Evolutionary conservation across 306 rosid species (phyloP).

Genomic region (Lathyrus oleraceus): DNA sequence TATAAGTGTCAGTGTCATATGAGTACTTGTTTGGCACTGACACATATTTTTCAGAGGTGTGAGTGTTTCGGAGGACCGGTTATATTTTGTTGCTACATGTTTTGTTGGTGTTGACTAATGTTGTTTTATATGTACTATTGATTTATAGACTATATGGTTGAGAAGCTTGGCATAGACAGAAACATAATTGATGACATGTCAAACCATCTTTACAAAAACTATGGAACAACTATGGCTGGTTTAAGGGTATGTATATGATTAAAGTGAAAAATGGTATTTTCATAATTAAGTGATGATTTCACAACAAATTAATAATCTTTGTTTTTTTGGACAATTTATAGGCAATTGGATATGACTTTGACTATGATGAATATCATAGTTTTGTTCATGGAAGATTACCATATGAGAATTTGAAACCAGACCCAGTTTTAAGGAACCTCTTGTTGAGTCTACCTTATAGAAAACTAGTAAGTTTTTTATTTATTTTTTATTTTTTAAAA

Average conservation of each 20-base stretch:
- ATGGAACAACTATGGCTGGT: constrained; percentile 98
- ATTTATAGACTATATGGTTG: constrained; percentile 75
- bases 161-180: constrained; percentile 80
- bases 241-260: constrained; percentile 78
- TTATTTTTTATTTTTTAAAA: not conserved
- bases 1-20: too few species aligned
- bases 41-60: too few species aligned
- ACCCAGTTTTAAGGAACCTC: constrained; percentile 76
- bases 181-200: constrained; percentile 61
- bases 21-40: too few species aligned
- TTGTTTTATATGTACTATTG: constrained; percentile 2
- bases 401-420: constrained; percentile 82
- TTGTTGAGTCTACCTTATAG: constrained; percentile 72
- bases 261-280: constrained; percentile 18
- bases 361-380: constrained; percentile 87
- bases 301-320: not conserved
- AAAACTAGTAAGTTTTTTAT: constrained; percentile 61
- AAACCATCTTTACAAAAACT: constrained; percentile 74
- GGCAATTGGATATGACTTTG: constrained; percentile 95
- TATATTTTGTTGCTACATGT: not conserved
- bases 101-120: not conserved
- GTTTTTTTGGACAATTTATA: constrained; percentile 39
- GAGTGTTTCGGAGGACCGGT: not conserved
- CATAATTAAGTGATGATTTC: not conserved
- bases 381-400: constrained; percentile 96